phyloP scores from a whole-genome alignment of 2,329 filamentous ascomycete species.

The Cercospora sp. region DNA sequence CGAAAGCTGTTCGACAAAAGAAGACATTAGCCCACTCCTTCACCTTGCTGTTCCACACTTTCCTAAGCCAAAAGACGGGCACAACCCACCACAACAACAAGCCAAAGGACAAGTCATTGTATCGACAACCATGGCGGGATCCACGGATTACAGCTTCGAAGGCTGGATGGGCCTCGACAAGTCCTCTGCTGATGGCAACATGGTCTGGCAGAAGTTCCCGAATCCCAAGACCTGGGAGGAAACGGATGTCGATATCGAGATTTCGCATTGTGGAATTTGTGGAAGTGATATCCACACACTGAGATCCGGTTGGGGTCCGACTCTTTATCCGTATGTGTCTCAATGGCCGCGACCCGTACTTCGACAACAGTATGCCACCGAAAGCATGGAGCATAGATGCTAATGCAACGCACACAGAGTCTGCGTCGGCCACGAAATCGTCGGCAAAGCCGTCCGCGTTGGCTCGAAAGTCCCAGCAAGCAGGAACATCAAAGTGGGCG shows the following conservation, averaged over 20 bases:
- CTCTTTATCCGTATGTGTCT: slow-evolving; percentile 37
- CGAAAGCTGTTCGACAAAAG: not conserved
- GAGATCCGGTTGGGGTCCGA: slow-evolving; percentile 46
- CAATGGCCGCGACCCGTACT: no score
- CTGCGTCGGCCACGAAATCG: slow-evolving; percentile 41
- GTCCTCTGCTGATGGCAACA: slow-evolving; percentile 53
- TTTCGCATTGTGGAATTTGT: slow-evolving; percentile 44
- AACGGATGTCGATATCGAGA: slow-evolving; percentile 44
- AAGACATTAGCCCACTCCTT: not conserved
- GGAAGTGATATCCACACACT: slow-evolving; percentile 39
- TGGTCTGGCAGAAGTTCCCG: slow-evolving; percentile 53
- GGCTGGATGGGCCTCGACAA: slow-evolving; percentile 58
- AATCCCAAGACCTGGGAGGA: slow-evolving; percentile 42
- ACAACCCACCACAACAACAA: not conserved
- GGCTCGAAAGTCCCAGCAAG: slow-evolving; percentile 31
- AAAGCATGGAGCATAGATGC: not conserved
- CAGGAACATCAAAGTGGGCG: slow-evolving; percentile 39
- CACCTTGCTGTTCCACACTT: not conserved
- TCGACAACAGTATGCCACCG: not conserved
- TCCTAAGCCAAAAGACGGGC: not conserved
- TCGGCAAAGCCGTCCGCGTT: slow-evolving; percentile 38
- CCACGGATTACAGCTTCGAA: slow-evolving; percentile 53
- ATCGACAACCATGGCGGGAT: slow-evolving; percentile 1
- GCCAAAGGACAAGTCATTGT: not conserved
- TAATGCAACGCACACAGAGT: slow-evolving; percentile 2